Base-by-base conservation (phyloP, 2,329 filamentous ascomycete genomes). In the Scortechinia acanthostroma region DNA sequence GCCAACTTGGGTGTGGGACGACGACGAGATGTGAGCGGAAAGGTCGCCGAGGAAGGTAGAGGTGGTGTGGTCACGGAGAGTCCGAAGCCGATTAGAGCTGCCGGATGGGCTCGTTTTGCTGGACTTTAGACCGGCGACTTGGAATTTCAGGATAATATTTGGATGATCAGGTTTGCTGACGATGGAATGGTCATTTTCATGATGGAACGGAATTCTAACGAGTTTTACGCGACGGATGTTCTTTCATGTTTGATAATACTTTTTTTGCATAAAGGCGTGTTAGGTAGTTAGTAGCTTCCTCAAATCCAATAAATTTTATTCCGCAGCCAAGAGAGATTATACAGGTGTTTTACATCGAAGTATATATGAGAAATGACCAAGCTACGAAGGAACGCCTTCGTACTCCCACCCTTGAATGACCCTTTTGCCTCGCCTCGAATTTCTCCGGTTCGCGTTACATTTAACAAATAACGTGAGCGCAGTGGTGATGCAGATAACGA, bases 51-150 rank as follows among this genome's bases (percentile, higher is more conserved):
- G 47, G 68, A 71, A 55, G 67, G 68, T 3, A 57, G 67, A 20
- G 56, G 61, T 16, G 57, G 58, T 6, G 45, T 30, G n/a, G 46
- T 54, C 48, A 17, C 20, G 14, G 46, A 50, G 43, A 40, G 13
- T 43, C 44, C 28, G 14, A 51, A 49, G 42, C 46, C 48, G 2
- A 52, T 53, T 46, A 58, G 62, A 20, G 65, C 65, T 45, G 66
- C 67, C 25, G 67, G 67, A 35, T 70, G 67, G 67, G 65, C 66
- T 28, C 57, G 66, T 6, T 70, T 68, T 50, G 67, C 66, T 17
- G 67, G 67, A 3, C 53, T 30, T 30, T 30, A 30, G 25, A 10
- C 25, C n/a, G n/a, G 10, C 25, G 10, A 10, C 25, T 30, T 30
- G 10, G 10, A 10, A 10, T 30, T n/a, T 30, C n/a, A n/a, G n/a